phyloP scores from a whole-genome alignment of 2,329 filamentous ascomycete genomes.

The Ustulina deusta region DNA sequence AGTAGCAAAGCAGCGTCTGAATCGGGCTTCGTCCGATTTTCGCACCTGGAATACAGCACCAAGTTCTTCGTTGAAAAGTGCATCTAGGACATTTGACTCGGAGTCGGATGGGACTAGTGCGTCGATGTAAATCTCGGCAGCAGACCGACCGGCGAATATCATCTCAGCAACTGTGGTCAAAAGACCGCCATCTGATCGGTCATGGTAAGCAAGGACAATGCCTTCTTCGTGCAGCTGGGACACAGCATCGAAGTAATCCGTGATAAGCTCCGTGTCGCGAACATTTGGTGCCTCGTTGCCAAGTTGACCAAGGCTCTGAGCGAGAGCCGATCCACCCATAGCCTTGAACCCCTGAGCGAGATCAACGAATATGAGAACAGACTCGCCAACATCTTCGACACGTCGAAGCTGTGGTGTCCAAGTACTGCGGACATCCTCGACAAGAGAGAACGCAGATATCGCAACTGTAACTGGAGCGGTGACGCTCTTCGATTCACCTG shows the following conservation, averaged over 20 bases:
- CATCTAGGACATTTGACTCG: slow-evolving; percentile 74
- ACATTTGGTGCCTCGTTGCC: slow-evolving; percentile 89
- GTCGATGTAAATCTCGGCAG: slow-evolving; percentile 86
- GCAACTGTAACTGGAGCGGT: slow-evolving; percentile 92
- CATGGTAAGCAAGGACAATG: slow-evolving; percentile 41
- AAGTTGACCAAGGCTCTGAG: slow-evolving; percentile 88
- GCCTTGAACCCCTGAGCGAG: slow-evolving; percentile 83
- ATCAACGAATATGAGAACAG: slow-evolving; percentile 89
- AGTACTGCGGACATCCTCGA: slow-evolving; percentile 83
- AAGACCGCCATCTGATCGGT: slow-evolving; percentile 46
- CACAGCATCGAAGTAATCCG: slow-evolving; percentile 92
- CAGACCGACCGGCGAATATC: slow-evolving; percentile 97
- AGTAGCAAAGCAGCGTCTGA: slow-evolving; percentile 90
- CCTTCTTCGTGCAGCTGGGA: slow-evolving; percentile 69
- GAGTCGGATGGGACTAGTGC: slow-evolving; percentile 72
- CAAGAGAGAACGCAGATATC: slow-evolving; percentile 89
- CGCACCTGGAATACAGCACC: slow-evolving; percentile 96
- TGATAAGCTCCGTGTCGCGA: slow-evolving; percentile 81
- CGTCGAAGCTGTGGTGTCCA: slow-evolving; percentile 93
- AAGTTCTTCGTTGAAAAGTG: slow-evolving; percentile 95
- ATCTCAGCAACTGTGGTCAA: slow-evolving; percentile 85
- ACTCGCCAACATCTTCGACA: slow-evolving; percentile 88
- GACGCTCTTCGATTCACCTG: slow-evolving; percentile 80
- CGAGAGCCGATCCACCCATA: slow-evolving; percentile 89
- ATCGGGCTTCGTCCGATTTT: slow-evolving; percentile 84